phyloP scores from a whole-genome alignment of 2,329 filamentous ascomycete species.

The Alternaria rosae region DNA sequence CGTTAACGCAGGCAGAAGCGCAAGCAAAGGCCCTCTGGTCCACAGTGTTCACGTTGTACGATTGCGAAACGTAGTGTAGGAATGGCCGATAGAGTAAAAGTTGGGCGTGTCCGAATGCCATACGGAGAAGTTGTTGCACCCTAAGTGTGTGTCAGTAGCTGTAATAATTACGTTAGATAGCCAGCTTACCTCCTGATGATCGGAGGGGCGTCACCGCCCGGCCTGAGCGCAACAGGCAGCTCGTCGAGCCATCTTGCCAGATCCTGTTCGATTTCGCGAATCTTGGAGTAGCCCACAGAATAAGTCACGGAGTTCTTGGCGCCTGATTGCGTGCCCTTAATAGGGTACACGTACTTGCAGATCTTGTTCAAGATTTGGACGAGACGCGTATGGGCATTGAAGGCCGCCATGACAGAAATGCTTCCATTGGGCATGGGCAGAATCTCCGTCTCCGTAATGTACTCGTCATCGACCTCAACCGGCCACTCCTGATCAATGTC shows the following conservation, averaged over 20 bases:
- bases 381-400: constrained; percentile 67
- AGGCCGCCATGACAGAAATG: constrained; percentile 65
- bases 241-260: constrained; percentile 69
- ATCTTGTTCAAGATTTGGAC: constrained; percentile 67
- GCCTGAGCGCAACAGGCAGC: constrained; percentile 78
- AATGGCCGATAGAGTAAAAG: constrained; percentile 85
- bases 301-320: constrained; percentile 59
- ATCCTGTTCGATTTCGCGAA: constrained; percentile 69
- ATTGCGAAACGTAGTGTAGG: constrained; percentile 78
- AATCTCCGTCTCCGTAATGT: constrained; percentile 58
- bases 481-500: constrained; percentile 59
- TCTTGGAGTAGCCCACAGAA: constrained; percentile 69
- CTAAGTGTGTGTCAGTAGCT: constrained; percentile 40
- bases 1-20: constrained; percentile 70
- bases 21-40: constrained; percentile 82
- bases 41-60: constrained; percentile 58
- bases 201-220: constrained; percentile 76
- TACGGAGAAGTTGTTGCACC: constrained; percentile 76
- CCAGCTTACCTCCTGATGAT: constrained; percentile 76
- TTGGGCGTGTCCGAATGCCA: constrained; percentile 84
- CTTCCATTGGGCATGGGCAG: constrained; percentile 62
- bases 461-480: constrained; percentile 59
- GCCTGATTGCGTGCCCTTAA: constrained; percentile 58
- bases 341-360: constrained; percentile 69
- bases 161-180: not conserved